These are phyloP conservation scores for Myxozyma vanderwaltii DNA, from an alignment of 805 yeast species.

Conservation along the genomic window DNA sequence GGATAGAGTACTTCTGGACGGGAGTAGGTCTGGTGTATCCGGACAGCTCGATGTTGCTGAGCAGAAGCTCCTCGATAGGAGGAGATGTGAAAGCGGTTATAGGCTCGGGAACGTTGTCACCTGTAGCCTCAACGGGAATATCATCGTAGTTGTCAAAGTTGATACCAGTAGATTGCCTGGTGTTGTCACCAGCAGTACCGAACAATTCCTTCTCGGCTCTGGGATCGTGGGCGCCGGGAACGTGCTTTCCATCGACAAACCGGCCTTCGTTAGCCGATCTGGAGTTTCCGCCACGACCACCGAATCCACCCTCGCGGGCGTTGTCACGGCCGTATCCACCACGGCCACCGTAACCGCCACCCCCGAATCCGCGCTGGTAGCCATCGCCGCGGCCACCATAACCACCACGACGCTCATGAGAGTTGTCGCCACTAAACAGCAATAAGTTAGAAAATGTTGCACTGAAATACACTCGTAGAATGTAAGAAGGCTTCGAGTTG, in stretches of 20 bases:
- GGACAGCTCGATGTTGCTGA: slow-evolving; percentile 83
- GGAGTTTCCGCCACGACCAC: slow-evolving; percentile 40
- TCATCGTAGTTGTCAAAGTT: slow-evolving; percentile 98
- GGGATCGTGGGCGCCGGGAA: slow-evolving; percentile 74
- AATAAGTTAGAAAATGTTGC: not conserved
- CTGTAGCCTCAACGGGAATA: slow-evolving; percentile 97
- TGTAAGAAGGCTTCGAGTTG: not conserved
- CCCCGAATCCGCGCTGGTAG: slow-evolving; percentile 22
- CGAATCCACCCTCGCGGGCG: slow-evolving; percentile 27
- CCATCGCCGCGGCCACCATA: slow-evolving; percentile 24
- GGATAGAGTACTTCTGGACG: slow-evolving; percentile 90
- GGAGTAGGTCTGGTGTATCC: slow-evolving; percentile 96
- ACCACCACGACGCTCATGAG: slow-evolving; percentile 29
- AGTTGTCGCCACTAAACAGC: slow-evolving; percentile 11
- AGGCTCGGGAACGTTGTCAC: slow-evolving; percentile 93
- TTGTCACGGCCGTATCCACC: slow-evolving; percentile 35
- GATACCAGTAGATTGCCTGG: slow-evolving; percentile 91
- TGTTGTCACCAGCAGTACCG: slow-evolving; percentile 71
- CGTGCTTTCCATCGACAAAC: slow-evolving; percentile 85
- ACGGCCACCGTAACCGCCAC: slow-evolving; percentile 29
- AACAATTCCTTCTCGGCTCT: slow-evolving; percentile 76
- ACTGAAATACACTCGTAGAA: not conserved
- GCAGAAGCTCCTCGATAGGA: slow-evolving; percentile 82
- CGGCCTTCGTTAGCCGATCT: slow-evolving; percentile 59
- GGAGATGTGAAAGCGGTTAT: slow-evolving; percentile 85